Conservation (phyloP, 129 eudicot genomes). For the Apium graveolens region DNA sequence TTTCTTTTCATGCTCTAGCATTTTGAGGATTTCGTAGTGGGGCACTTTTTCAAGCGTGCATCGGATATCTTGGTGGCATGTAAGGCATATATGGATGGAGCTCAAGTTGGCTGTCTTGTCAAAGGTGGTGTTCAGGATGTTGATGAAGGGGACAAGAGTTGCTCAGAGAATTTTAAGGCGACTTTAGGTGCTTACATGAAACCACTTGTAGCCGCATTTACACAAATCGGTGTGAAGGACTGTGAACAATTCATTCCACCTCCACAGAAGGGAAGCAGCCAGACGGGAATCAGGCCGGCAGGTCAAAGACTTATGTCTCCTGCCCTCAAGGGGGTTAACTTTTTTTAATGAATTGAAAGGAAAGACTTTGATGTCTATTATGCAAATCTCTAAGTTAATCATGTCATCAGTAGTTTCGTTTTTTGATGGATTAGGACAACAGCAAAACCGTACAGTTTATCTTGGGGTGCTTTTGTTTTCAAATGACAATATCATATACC, state of each 20-base stretch:
- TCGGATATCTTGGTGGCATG: slow-evolving; percentile 53
- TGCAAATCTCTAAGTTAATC: neutral
- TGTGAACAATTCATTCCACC: slow-evolving; percentile 39
- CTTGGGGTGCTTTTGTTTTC: slow-evolving; percentile 1
- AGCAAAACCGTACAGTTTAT: neutral
- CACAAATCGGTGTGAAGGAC: slow-evolving; percentile 45
- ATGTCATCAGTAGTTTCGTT: neutral
- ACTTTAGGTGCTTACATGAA: slow-evolving; percentile 32
- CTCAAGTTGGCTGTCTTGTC: slow-evolving; percentile 56
- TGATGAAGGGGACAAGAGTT: slow-evolving; percentile 36
- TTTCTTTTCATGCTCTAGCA: slow-evolving; percentile 37
- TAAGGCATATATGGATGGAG: slow-evolving; percentile 52
- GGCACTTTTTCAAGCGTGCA: slow-evolving; percentile 53
- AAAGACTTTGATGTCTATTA: neutral
- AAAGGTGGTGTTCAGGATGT: slow-evolving; percentile 59
- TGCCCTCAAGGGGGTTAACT: neutral
- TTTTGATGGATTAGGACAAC: neutral
- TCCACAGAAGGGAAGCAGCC: slow-evolving; percentile 24
- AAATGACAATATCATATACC: neutral
- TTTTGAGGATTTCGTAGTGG: slow-evolving; percentile 72
- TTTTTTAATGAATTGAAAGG: neutral
- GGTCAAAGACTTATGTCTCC: slow-evolving; percentile 8
- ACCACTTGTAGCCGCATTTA: slow-evolving; percentile 41
- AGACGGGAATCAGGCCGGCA: slow-evolving; percentile 8
- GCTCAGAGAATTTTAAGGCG: slow-evolving; percentile 38